Conservation (phyloP, 345 rosid genomes). For the Barbarea vulgaris region DNA sequence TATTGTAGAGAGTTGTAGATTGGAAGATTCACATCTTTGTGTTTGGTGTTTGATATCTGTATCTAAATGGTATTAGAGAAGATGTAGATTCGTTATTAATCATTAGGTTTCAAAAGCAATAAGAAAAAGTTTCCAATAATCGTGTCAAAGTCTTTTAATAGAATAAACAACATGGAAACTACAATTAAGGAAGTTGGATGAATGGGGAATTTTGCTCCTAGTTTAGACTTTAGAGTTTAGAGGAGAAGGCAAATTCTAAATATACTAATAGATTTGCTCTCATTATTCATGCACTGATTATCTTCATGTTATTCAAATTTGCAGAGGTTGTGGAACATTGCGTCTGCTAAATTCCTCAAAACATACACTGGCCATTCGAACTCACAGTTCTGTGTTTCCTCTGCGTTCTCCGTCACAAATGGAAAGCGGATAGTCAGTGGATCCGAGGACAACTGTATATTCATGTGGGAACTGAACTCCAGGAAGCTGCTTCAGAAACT, state of each 20-base stretch:
- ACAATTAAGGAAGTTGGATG: background rate
- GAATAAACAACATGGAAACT: background rate
- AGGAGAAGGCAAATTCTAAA: too few relatives aligned
- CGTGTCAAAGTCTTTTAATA: too few relatives aligned
- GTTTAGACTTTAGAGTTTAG: too few relatives aligned
- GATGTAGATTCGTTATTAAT: conserved; percentile 1
- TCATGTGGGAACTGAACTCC: conserved; percentile 90
- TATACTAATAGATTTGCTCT: background rate
- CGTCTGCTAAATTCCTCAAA: conserved; percentile 76
- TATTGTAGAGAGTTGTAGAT: background rate
- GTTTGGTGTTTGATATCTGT: conserved; percentile 10
- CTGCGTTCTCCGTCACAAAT: conserved; percentile 78
- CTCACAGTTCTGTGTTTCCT: conserved; percentile 67
- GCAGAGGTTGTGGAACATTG: conserved; percentile 89
- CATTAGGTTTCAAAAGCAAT: background rate
- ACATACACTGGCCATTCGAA: conserved; percentile 80
- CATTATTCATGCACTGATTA: background rate
- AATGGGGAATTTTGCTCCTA: background rate
- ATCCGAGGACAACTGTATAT: conserved; percentile 81
- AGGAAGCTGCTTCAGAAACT: conserved; percentile 82
- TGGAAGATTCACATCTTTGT: background rate
- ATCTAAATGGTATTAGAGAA: background rate
- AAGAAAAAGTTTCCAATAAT: background rate
- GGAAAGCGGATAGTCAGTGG: conserved; percentile 85
- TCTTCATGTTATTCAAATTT: background rate